Base-by-base conservation (phyloP, 208 protist species). In the Acanthamoeba divionensis region DNA sequence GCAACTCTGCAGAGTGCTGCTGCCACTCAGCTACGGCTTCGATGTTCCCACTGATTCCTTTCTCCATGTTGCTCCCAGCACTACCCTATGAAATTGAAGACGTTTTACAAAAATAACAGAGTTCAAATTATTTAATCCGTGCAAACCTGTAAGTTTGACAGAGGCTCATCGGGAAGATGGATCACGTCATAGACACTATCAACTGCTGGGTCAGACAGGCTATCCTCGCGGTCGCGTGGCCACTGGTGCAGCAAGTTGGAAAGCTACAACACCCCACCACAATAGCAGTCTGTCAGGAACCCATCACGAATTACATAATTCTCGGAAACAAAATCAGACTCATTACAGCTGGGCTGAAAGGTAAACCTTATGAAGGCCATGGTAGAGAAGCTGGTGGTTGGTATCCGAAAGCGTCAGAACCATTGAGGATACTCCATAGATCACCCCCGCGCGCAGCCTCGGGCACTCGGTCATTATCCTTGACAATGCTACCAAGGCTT, bases 181-280 rank as follows among this genome's bases (percentile, higher is more conserved):
- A 36, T 36, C 15, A 77, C 67, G n/a, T 77, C 67, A 29, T 55
- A 77, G 24, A 77, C 67, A 4, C 54, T 45, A 6, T 24, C 67
- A 45, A 55, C 67, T 7, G 47, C 67, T 6, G 67, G 67, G 41
- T 77, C 4, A n/a, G 54, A n/a, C 15, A 77, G 41, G 18, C 67
- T 77, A 3, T 77, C 67, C 33, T 12, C 36, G 7, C 13, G 8
- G 6, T 45, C 67, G n/a, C 67, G 67, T 24, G 67, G 67, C 67
- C 67, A 77, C 36, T 77, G 67, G 67, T 77, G 67, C 33, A 77
- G 41, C 41, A 77, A 45, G 31, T 41, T 77, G 21, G 67, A 77
- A 10, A 77, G 67, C 67, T 77, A 45, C 0, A 5, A 5, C 8
- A 5, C n/a, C 33, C n/a, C 54, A 21, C 66, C 45, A 10, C 31